Evolutionary conservation across 2,329 filamentous ascomycete genomes (phyloP), one percentile per base, ranked within the genome.

Genomic region (Raffaelea arxii): DNA sequence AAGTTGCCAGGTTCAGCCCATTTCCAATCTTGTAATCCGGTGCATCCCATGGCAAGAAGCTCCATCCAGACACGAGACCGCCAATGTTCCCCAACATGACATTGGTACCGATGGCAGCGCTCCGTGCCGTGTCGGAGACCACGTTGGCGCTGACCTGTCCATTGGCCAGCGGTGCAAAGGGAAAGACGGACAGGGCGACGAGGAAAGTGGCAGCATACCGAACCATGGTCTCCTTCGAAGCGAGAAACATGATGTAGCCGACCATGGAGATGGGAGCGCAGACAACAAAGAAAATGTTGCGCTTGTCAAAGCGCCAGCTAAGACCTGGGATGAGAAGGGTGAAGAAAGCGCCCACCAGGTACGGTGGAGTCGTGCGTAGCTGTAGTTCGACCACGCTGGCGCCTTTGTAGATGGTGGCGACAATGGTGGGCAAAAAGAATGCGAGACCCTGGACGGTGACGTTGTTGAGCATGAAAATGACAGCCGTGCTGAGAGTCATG

Each of bases 31-130:
- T 50, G 43, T 67, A 68, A n/a, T 37, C 45, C 1, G 64, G 64
- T 9, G 58, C 49, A 51, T 67, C 62, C 11, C 41, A 30, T 9
- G 51, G 46, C 14, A 63, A 43, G 53, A 64, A 67, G 36, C 67
- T 58, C 50, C 61, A 59, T 23, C 62, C 51, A 18, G 59, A 62
- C 16, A 64, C 52, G 37, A 66, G 51, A 11, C 67, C 67, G 5
- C 69, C 72, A 3, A 77, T 60, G 46, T 82, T 83, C 0, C 78
- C 80, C 14, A 78, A 54, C 0, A 76, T 76, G 42, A 84, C 81
- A 38, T 82, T 78, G 16, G 83, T 64, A 0, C 78, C 80, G 74
- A 83, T 82, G 2, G 78, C 79, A 0, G 71, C 74, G 10, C 38
- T 39, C 44, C 70, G 65, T 59, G 74, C 74, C 45, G 69, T 57